A percentile compares a stretch with the other conserved stretches of the same genome.
These are phyloP conservation scores for Suillus subalutaceus DNA, from an alignment of 768 basidiomycete species.

Conservation along the genomic window DNA sequence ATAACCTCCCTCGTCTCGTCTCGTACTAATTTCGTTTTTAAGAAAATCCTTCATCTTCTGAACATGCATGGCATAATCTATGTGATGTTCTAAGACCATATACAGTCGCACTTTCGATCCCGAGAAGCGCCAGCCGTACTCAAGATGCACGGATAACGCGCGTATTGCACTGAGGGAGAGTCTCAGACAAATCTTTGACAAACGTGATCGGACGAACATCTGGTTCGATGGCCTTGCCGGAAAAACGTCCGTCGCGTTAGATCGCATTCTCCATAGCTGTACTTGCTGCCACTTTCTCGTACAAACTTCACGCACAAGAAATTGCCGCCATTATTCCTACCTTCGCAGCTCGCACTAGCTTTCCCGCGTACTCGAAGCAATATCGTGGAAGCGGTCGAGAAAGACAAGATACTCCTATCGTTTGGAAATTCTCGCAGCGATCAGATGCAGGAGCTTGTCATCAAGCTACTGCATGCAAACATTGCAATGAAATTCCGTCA, in stretches of 20 bases:
- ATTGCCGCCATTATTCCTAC: slow-evolving; percentile 15
- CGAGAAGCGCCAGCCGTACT: neutral
- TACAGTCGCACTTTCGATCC: neutral
- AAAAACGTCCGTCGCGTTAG: too few relatives aligned
- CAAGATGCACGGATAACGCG: neutral
- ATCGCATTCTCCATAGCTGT: too few relatives aligned
- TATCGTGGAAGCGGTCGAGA: slow-evolving; percentile 17
- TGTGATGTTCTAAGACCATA: neutral
- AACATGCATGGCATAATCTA: neutral
- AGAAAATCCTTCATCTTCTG: neutral
- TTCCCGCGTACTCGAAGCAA: slow-evolving; percentile 14
- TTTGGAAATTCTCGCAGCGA: slow-evolving; percentile 5
- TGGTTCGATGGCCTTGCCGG: too few relatives aligned
- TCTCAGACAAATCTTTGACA: too few relatives aligned
- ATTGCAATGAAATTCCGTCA: slow-evolving; percentile 1
- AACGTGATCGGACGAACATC: too few relatives aligned
- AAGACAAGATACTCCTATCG: slow-evolving; percentile 8
- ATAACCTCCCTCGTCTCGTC: neutral
- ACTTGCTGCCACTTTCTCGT: too few relatives aligned
- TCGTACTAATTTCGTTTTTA: neutral
- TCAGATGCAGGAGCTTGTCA: slow-evolving; percentile 9
- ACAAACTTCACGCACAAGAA: slow-evolving; percentile 7
- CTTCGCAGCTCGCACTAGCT: slow-evolving; percentile 17
- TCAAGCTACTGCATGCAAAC: neutral
- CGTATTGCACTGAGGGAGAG: neutral